These are phyloP conservation scores for Wickerhamiella galacta DNA, from an alignment of 805 yeast species.

Conservation along the genomic window DNA sequence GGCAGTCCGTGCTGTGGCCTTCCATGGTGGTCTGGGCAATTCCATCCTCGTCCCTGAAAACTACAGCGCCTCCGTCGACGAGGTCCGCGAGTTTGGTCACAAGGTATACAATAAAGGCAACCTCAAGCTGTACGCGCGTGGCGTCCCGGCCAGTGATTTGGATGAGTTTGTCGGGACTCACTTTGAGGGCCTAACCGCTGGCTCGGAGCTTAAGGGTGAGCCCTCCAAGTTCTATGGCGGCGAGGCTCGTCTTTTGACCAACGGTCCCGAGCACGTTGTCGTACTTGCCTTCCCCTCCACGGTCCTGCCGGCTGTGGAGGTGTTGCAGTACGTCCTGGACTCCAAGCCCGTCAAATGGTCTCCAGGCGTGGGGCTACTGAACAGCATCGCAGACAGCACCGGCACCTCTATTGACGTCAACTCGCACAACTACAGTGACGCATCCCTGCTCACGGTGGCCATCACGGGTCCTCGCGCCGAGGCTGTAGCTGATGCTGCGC, in stretches of 20 bases:
- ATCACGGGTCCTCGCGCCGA: conserved; percentile 44
- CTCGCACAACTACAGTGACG: conserved; percentile 53
- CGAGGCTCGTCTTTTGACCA: conserved; percentile 40
- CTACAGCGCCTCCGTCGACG: conserved; percentile 40
- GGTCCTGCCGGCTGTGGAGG: conserved; percentile 49
- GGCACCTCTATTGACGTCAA: conserved; percentile 33
- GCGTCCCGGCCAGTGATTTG: conserved; percentile 59
- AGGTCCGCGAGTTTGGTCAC: conserved; percentile 48
- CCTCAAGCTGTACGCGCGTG: conserved; percentile 54
- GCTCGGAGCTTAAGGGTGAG: conserved; percentile 31
- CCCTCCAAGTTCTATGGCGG: conserved; percentile 37
- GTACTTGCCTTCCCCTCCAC: conserved; percentile 65
- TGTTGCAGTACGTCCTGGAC: conserved; percentile 53
- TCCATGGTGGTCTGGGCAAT: conserved; percentile 77
- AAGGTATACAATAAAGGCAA: conserved; percentile 53
- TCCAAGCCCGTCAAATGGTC: conserved; percentile 37
- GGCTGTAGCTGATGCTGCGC: conserved; percentile 43
- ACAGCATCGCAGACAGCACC: conserved; percentile 27
- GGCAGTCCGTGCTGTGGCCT: conserved; percentile 61
- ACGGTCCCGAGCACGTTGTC: conserved; percentile 47
- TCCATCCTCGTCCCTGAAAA: conserved; percentile 61
- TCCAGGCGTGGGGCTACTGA: conserved; percentile 33
- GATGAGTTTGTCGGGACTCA: conserved; percentile 43
- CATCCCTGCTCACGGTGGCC: conserved; percentile 61
- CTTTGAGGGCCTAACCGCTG: conserved; percentile 45